Conservation (phyloP, 257 asterid genomes). For the Nicotiana tabacum region DNA sequence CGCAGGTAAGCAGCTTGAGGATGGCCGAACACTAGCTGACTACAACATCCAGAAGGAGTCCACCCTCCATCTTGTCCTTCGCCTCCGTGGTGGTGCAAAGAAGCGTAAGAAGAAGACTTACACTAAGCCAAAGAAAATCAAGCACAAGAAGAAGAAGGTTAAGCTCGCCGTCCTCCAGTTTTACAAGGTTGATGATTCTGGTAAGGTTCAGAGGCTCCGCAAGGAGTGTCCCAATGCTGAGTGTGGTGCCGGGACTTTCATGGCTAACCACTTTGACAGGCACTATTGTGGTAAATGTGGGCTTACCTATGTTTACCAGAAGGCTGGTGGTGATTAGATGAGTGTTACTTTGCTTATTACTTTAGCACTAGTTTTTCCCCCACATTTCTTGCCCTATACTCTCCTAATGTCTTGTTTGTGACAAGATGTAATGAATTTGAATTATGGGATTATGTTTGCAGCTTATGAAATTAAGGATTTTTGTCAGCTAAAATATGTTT, state of each 20-base stretch:
- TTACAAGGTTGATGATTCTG: slow-evolving; percentile 36
- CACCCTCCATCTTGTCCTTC: slow-evolving; percentile 37
- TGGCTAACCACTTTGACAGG: slow-evolving; percentile 40
- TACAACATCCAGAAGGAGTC: slow-evolving; percentile 43
- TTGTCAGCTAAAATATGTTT: not conserved
- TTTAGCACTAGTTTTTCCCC: not conserved
- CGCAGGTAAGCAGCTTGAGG: slow-evolving; percentile 38
- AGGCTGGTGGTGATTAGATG: slow-evolving; percentile 30
- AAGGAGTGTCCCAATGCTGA: slow-evolving; percentile 39
- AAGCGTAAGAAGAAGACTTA: slow-evolving; percentile 43
- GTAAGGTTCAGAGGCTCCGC: slow-evolving; percentile 34
- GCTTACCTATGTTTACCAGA: slow-evolving; percentile 41
- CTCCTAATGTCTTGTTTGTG: not conserved
- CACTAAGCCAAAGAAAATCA: slow-evolving; percentile 40
- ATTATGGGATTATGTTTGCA: not conserved
- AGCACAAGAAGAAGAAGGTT: slow-evolving; percentile 39
- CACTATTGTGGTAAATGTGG: slow-evolving; percentile 40
- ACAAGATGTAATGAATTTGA: slow-evolving; percentile 1
- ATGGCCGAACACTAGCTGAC: slow-evolving; percentile 37
- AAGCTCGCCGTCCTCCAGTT: slow-evolving; percentile 34
- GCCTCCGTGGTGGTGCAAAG: slow-evolving; percentile 40
- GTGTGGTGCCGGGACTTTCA: slow-evolving; percentile 37
- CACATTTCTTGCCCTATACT: not conserved
- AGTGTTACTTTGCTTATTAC: not conserved
- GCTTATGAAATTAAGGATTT: not conserved